Conservation (phyloP, 2,329 filamentous ascomycete species). For the Aspergillus jensenii region DNA sequence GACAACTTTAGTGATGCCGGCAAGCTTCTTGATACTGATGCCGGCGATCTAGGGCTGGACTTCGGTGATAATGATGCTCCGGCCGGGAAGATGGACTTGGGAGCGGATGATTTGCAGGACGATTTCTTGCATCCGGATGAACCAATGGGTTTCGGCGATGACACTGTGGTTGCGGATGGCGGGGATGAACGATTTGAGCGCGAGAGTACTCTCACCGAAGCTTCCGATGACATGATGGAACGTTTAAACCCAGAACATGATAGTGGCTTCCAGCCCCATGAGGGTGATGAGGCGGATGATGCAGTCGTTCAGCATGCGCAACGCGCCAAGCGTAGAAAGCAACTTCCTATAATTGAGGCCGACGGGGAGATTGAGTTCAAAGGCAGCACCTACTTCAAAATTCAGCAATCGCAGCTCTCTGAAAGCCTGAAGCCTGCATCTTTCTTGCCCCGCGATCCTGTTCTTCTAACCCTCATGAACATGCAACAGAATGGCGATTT, state of each 20-base stretch:
- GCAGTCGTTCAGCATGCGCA: slow-evolving; percentile 65
- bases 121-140: slow-evolving; percentile 60
- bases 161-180: slow-evolving; percentile 54
- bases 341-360: slow-evolving; percentile 65
- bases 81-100: slow-evolving; percentile 38
- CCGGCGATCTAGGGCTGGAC: slow-evolving; percentile 51
- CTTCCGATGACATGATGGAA: slow-evolving; percentile 62
- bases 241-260: slow-evolving; percentile 46
- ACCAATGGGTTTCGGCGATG: slow-evolving; percentile 51
- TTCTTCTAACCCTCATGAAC: slow-evolving; percentile 82
- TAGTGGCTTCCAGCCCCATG: slow-evolving; percentile 43
- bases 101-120: slow-evolving; percentile 38
- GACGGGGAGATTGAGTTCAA: slow-evolving; percentile 79
- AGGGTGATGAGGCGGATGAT: slow-evolving; percentile 49
- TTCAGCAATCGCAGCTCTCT: slow-evolving; percentile 80
- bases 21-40: slow-evolving; percentile 53
- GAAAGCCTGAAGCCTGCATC: slow-evolving; percentile 80
- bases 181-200: slow-evolving; percentile 52
- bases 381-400: slow-evolving; percentile 70
- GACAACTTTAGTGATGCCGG: slow-evolving; percentile 61
- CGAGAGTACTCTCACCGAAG: slow-evolving; percentile 69
- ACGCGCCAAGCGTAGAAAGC: slow-evolving; percentile 74
- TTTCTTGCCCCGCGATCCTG: slow-evolving; percentile 83
- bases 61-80: slow-evolving; percentile 48
- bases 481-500: slow-evolving; percentile 91